phyloP scores from a whole-genome alignment of 2,329 filamentous ascomycete genomes.

The Talaromyces sp. region DNA sequence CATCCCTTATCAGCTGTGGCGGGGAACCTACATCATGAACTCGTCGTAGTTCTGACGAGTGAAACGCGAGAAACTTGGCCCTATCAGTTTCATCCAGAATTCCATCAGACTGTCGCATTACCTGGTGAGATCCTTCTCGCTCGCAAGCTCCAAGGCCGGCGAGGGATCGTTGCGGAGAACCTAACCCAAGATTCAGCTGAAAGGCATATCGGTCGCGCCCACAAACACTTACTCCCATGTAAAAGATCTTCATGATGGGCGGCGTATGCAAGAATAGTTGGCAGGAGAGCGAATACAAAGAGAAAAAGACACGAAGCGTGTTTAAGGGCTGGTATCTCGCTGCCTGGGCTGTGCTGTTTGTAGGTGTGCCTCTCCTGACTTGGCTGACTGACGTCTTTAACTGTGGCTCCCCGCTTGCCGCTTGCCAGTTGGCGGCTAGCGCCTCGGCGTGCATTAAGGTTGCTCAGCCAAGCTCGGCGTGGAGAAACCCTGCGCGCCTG shows the following conservation, averaged over 20 bases:
- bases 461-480: background rate
- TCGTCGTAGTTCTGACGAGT: constrained; percentile 60
- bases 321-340: background rate
- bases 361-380: background rate
- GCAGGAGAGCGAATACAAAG: background rate
- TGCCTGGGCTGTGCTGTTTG: constrained; percentile 1
- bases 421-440: background rate
- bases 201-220: background rate
- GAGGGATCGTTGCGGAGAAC: constrained; percentile 74
- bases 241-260: constrained; percentile 74
- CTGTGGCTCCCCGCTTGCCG: background rate
- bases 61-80: constrained; percentile 66
- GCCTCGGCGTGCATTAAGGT: constrained; percentile 4
- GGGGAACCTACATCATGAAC: constrained; percentile 10
- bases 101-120: background rate
- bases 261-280: constrained; percentile 10
- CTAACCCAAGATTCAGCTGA: constrained; percentile 37
- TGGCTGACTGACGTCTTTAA: constrained; percentile 7
- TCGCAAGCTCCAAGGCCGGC: constrained; percentile 69
- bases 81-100: background rate
- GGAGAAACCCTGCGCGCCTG: constrained; percentile 2
- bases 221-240: constrained; percentile 67
- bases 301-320: background rate
- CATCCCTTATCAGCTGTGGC: background rate
- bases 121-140: constrained; percentile 66